Conservation (phyloP, 768 basidiomycete genomes). For the Trametes elegans region DNA sequence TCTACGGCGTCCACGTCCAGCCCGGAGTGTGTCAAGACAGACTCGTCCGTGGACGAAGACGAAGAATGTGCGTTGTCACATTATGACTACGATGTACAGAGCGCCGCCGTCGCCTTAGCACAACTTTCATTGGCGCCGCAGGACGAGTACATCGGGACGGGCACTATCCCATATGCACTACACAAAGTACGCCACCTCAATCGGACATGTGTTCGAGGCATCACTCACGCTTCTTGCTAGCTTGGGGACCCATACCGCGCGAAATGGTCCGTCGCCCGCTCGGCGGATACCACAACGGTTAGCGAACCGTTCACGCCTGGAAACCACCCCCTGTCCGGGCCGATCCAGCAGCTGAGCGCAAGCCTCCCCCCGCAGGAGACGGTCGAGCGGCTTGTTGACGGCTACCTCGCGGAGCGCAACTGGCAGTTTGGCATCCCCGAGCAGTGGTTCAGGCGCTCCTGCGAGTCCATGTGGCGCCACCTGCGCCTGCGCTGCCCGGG, state of each 20-base stretch:
- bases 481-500: constrained; percentile 30
- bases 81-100: constrained; percentile 36
- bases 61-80: constrained; percentile 19
- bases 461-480: constrained; percentile 45
- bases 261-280: constrained; percentile 41
- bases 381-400: constrained; percentile 21
- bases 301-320: constrained; percentile 10
- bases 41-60: too few relatives aligned
- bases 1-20: too few relatives aligned
- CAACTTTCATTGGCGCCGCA: constrained; percentile 43
- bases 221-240: constrained; percentile 19
- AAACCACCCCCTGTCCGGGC: constrained; percentile 35
- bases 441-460: constrained; percentile 44
- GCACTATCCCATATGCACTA: constrained; percentile 46
- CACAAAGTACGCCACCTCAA: constrained; percentile 37
- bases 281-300: constrained; percentile 23
- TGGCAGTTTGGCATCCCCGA: constrained; percentile 53
- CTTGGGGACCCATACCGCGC: constrained; percentile 36
- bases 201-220: neutral
- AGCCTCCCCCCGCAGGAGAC: constrained; percentile 20
- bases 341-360: constrained; percentile 32
- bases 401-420: constrained; percentile 46
- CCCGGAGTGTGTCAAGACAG: too few relatives aligned
- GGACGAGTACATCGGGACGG: constrained; percentile 47
- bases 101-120: constrained; percentile 40